These are phyloP conservation scores for Yamadazyma membranifaciens DNA, from an alignment of 1,139 yeast genomes.

Conservation along the genomic window DNA sequence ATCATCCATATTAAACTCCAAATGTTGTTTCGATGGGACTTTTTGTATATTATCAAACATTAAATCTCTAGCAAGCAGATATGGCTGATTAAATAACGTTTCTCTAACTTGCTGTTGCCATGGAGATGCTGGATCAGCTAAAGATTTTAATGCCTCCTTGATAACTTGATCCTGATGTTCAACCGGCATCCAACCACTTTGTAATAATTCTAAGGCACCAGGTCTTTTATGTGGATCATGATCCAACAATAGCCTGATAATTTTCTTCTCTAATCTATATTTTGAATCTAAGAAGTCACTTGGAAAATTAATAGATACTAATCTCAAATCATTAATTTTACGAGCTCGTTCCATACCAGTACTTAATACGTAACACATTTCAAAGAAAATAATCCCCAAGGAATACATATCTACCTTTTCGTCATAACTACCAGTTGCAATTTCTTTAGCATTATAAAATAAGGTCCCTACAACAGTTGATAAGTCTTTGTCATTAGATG, in stretches of 20 bases:
- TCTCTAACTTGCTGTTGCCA: constrained; percentile 93
- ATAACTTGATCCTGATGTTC: constrained; percentile 88
- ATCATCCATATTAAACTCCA: constrained; percentile 31
- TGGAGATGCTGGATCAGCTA: constrained; percentile 88
- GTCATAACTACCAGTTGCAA: constrained; percentile 73
- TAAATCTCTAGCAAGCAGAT: constrained; percentile 76
- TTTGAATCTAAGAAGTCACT: constrained; percentile 53
- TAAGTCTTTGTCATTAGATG: constrained; percentile 59
- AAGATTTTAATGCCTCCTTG: constrained; percentile 79
- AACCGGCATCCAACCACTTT: constrained; percentile 81
- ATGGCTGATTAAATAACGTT: constrained; percentile 79
- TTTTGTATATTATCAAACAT: constrained; percentile 59
- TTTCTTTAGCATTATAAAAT: constrained; percentile 89
- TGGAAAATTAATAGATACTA: constrained; percentile 63
- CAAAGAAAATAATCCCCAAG: constrained; percentile 89
- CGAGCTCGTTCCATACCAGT: constrained; percentile 93
- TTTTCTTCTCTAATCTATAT: constrained; percentile 57
- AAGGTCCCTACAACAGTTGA: constrained; percentile 94
- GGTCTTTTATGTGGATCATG: constrained; percentile 82
- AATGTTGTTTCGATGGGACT: constrained; percentile 20
- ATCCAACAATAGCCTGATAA: constrained; percentile 63
- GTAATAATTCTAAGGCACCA: constrained; percentile 68
- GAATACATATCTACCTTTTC: constrained; percentile 97
- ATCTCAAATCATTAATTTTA: constrained; percentile 62
- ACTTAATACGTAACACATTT: constrained; percentile 78